Base-by-base conservation (phyloP, 192 early-diverging fungal genomes). In the Spizellomyces punctatus region DNA sequence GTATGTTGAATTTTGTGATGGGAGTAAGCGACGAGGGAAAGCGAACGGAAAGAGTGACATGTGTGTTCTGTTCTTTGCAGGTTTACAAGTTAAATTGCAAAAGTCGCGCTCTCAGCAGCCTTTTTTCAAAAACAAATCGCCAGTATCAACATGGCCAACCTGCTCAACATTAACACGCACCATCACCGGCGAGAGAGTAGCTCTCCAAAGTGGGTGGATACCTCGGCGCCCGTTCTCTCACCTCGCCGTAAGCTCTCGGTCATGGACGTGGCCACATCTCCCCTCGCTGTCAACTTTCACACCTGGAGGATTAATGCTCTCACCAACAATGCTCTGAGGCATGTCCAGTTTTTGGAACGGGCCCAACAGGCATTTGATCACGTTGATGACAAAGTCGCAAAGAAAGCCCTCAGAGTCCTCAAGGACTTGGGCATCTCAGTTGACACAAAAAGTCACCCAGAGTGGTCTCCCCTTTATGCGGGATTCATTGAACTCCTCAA, bases 261-360 rank as follows among this genome's bases (percentile, higher is more conserved):
- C 47, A 14, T 64, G 8, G 63, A 64, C 69, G 60, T 71, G 8
- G 69, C 69, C 10, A 49, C 69, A 5, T 71, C 69, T 45, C 69
- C 69, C 17, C 47, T 71, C 60, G 69, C 69, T 22, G 69, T 71
- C 60, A 71, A 71, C 69, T 71, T 71, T 64, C 69, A 71, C 60
- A 71, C 69, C 61, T 71, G 69, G 69, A 44, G 69, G 14, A 45
- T 71, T 6, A 71, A 71, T 45, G 69, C 69, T 19, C 61, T 64
- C 48, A 64, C 62, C 46, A 72, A 60, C 46, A 72, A 72, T 44
- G 62, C 62, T 6, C 54, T 42, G 42, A 16, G 36, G 5, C 61
- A 64, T 27, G 62, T 22, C 62, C 36, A n/a, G 19, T 64, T 55
- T 22, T 36, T 64, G 12, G 61, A 64, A 42, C 46, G 42, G 27